A percentile compares a stretch with the other conserved stretches of the same genome.
These are phyloP conservation scores for Rauvolfia tetraphylla DNA, from an alignment of 257 asterid species.

Conservation along the genomic window DNA sequence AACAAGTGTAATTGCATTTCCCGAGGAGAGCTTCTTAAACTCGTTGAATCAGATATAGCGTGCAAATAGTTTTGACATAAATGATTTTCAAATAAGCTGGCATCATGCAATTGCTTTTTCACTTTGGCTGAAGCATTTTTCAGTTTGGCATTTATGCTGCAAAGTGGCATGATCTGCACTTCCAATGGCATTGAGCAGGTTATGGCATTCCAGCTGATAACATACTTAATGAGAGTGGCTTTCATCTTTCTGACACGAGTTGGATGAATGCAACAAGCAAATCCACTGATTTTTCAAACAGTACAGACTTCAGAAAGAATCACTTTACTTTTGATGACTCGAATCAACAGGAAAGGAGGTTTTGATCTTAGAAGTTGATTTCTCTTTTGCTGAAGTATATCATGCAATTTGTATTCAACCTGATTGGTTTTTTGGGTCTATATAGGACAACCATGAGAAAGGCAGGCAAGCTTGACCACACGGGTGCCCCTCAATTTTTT, in stretches of 20 bases:
- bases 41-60: conserved; percentile 1
- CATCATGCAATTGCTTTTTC: background rate
- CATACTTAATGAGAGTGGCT: conserved; percentile 35
- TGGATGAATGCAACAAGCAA: conserved; percentile 34
- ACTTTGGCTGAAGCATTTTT: background rate
- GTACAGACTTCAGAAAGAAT: conserved; percentile 32
- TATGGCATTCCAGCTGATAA: conserved; percentile 33
- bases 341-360: conserved; percentile 48
- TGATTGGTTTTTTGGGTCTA: conserved; percentile 15
- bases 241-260: conserved; percentile 29
- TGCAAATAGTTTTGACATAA: background rate
- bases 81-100: background rate
- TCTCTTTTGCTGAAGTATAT: background rate
- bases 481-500: conserved; percentile 34
- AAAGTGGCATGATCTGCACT: conserved; percentile 2
- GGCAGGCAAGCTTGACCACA: conserved; percentile 20
- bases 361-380: background rate
- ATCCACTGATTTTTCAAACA: conserved; percentile 35
- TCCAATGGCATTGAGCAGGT: conserved; percentile 28
- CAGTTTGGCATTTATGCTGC: conserved; percentile 1
- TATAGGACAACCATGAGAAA: conserved; percentile 40
- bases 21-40: background rate
- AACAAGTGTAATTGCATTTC: background rate
- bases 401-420: background rate
- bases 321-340: conserved; percentile 36